Base-by-base conservation (phyloP, 225 moss, liverwort and hornwort species). In the Takakia lepidozioides region DNA sequence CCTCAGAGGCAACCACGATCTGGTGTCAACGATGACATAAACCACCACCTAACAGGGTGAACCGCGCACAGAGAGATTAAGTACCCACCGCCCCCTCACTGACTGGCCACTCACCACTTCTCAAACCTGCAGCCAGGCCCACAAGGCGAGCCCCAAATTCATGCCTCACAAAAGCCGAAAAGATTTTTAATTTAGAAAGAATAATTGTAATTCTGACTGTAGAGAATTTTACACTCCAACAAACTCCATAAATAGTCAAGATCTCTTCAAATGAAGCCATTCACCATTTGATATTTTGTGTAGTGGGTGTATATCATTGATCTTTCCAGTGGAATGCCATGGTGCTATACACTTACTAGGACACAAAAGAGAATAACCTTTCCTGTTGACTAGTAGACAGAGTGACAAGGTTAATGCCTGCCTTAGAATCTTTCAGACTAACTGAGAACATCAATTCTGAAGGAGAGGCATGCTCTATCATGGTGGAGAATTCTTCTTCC, bases 31-130 rank as follows among this genome's bases (percentile, higher is more conserved):
- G 48, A 78, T 66, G 52, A 93, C 55, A 61, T 76, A 81, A 47
- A 85, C 93, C 71, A 88, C 75, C 60, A 93, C 88, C 92, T 92
- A 71, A 65, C 43, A 70, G 36, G 46, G 52, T 46, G 59, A 49
- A 4, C 14, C 23, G 19, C 25, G 4, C 54, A 64, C 68, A 47
- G 57, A 46, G 36, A 58, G 49, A 54, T 75, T 62, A 69, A n/a
- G n/a, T 15, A 57, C 48, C 46, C 57, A 69, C 10, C 39, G 58
- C 27, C 61, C 64, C 68, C 34, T 56, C 51, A 66, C 7, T 43
- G 38, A 55, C 49, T 56, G 30, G 43, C 14, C 38, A 53, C 37
- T 39, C 21, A 38, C 24, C 35, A 51, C 47, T 34, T 54, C 62
- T 55, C 41, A 62, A 44, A 73, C 67, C 62, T 67, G 66, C 67